Conservation (phyloP, 345 rosid genomes). For the Cochlearia excelsa region DNA sequence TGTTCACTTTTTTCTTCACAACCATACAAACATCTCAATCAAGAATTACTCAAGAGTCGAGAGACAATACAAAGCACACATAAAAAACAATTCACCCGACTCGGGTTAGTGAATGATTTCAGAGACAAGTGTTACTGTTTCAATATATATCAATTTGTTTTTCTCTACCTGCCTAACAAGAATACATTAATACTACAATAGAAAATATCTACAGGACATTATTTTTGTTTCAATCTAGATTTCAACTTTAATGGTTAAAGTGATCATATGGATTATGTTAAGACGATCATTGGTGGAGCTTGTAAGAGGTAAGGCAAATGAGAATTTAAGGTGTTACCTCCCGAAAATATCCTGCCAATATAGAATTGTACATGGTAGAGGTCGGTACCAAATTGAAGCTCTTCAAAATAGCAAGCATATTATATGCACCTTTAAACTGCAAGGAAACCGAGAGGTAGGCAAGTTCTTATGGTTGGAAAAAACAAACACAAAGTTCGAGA, state of each 20-base stretch:
- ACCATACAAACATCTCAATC: neutral
- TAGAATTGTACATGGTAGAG: slow-evolving; percentile 64
- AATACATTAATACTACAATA: slow-evolving; percentile 10
- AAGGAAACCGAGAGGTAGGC: neutral
- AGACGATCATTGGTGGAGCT: slow-evolving; percentile 7
- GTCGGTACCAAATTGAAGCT: slow-evolving; percentile 55
- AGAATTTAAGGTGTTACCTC: slow-evolving; percentile 47
- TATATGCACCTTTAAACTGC: slow-evolving; percentile 79
- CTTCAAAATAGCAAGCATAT: slow-evolving; percentile 58
- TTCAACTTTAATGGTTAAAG: slow-evolving; percentile 4
- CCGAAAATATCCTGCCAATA: slow-evolving; percentile 75
- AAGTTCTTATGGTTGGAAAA: slow-evolving; percentile 5
- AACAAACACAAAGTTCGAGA: slow-evolving; percentile 11
- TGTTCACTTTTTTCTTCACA: slow-evolving; percentile 53
- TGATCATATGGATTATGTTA: neutral
- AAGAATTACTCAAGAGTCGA: neutral
- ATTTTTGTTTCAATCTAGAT: slow-evolving; percentile 10
- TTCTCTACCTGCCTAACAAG: neutral
- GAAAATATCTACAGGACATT: slow-evolving; percentile 1
- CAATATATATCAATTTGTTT: neutral
- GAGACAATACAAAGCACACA: neutral
- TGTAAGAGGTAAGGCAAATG: slow-evolving; percentile 3
- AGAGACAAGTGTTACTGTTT: slow-evolving; percentile 7
- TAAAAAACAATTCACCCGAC: neutral
- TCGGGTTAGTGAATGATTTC: slow-evolving; percentile 14